phyloP scores from a whole-genome alignment of 2,329 filamentous ascomycete genomes.

The Aspergillus quadricinctus region DNA sequence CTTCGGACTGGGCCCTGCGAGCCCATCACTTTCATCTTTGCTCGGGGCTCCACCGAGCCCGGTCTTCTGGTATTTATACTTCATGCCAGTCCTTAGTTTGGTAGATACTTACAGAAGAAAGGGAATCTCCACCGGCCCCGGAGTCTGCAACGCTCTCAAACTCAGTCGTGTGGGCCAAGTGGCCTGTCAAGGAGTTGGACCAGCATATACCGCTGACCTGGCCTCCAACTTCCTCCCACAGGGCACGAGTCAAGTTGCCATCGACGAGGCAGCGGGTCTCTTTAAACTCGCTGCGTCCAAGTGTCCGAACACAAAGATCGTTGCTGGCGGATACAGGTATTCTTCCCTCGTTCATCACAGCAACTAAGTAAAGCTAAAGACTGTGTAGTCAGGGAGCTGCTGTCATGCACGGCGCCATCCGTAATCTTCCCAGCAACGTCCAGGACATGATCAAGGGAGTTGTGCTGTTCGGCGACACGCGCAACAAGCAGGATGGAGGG shows the following conservation, averaged over 20 bases:
- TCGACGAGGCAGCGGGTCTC: constrained; percentile 7
- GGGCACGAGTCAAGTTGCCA: constrained; percentile 6
- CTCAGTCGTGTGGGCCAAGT: neutral
- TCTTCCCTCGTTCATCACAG: neutral
- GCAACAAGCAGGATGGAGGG: constrained; percentile 14
- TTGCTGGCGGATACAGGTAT: constrained; percentile 12
- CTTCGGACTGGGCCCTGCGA: constrained; percentile 39
- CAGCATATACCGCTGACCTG: constrained; percentile 9
- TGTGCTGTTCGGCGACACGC: constrained; percentile 39
- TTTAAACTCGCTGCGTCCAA: constrained; percentile 9
- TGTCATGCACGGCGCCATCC: constrained; percentile 39
- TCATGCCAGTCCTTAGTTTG: neutral
- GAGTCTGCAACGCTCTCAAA: constrained; percentile 3
- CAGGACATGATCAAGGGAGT: constrained; percentile 34
- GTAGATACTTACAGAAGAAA: neutral
- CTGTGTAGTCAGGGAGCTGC: constrained; percentile 38
- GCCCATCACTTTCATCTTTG: constrained; percentile 46
- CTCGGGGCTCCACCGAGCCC: constrained; percentile 46
- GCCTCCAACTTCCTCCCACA: constrained; percentile 8
- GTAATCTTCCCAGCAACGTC: constrained; percentile 24
- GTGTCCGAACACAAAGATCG: constrained; percentile 10
- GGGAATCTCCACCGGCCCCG: constrained; percentile 6
- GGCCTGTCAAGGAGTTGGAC: constrained; percentile 12
- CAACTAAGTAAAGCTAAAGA: neutral
- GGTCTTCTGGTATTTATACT: constrained; percentile 43